Base-by-base conservation (phyloP, 441 rosid genomes). In the Iberis amara region DNA sequence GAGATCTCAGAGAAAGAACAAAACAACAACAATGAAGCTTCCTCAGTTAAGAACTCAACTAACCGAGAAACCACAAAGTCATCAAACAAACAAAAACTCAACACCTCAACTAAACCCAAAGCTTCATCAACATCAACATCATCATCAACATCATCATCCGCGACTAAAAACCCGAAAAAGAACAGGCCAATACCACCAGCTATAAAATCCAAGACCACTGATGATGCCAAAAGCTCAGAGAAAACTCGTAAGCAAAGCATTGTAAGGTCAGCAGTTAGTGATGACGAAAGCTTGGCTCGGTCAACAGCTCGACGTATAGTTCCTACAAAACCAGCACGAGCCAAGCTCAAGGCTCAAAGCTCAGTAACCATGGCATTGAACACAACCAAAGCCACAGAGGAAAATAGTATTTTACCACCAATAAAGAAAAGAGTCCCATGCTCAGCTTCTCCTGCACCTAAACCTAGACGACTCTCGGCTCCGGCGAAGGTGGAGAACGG, bases 51-150 rank as follows among this genome's bases (percentile, higher is more conserved):
- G 64, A 66, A 69, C 47, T 36, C 66, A 10, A 64, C 73, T 13
- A 69, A 55, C 66, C 55, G 66, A 52, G 95, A 91, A 64, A 78
- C 80, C 47, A 69, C 73, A 71, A 85, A 71, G 69, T 53, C 94
- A 18, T 76, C 70, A 52, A 87, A 80, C 40, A 84, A 86, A 12
- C 74, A 65, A 68, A 92, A 82, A 69, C 79, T 86, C 57, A 84
- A 79, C 68, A 61, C 41, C 70, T 59, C 18, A 61, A 51, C 58
- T 55, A 57, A 21, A 68, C 30, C 56, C 3, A 50, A 38, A 8
- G 64, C 66, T 24, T 66, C 80, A 46, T 55, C 68, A 9, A 65
- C 86, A 33, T 65, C 32, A 28, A 28, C 70, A 41, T 79, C 62
- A 39, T 47, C 49, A 32, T 39, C 70, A 41, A 78, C 62, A 39